These are phyloP conservation scores for Coemansia sp. DNA, from an alignment of 192 early-diverging fungal species.

Conservation along the genomic window DNA sequence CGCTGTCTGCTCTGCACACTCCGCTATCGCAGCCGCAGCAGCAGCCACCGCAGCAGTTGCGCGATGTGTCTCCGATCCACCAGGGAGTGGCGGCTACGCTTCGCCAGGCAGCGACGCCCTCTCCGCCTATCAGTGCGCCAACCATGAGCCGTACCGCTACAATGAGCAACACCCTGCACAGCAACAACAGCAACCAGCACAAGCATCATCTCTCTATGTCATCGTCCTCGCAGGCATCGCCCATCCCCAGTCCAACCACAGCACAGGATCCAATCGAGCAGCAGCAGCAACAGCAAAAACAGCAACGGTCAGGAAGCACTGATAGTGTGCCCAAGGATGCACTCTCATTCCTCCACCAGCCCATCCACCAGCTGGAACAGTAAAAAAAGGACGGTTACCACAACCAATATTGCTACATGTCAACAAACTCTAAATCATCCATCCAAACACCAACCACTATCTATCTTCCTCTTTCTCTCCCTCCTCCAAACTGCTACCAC, in stretches of 20 bases:
- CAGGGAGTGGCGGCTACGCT: slow-evolving; percentile 16
- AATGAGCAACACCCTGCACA: slow-evolving; percentile 5
- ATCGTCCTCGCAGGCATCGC: slow-evolving; percentile 43
- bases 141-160: slow-evolving; percentile 13
- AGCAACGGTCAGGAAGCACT: slow-evolving; percentile 1
- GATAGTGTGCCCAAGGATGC: slow-evolving; percentile 42
- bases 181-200: slow-evolving; percentile 18
- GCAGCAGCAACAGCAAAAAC: slow-evolving; percentile 5
- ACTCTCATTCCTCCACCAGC: slow-evolving; percentile 53
- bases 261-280: slow-evolving; percentile 13
- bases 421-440: background rate
- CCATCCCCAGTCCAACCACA: slow-evolving; percentile 39
- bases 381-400: slow-evolving; percentile 9
- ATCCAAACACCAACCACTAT: background rate
- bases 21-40: slow-evolving; percentile 13
- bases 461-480: background rate
- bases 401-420: background rate
- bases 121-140: slow-evolving; percentile 28
- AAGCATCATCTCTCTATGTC: slow-evolving; percentile 24
- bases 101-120: slow-evolving; percentile 30
- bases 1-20: slow-evolving; percentile 18
- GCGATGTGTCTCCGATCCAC: slow-evolving; percentile 22
- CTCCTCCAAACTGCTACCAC: background rate
- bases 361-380: slow-evolving; percentile 53
- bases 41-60: slow-evolving; percentile 14